Conservation (phyloP, 345 rosid genomes). For the Anastatica hierochuntica region DNA sequence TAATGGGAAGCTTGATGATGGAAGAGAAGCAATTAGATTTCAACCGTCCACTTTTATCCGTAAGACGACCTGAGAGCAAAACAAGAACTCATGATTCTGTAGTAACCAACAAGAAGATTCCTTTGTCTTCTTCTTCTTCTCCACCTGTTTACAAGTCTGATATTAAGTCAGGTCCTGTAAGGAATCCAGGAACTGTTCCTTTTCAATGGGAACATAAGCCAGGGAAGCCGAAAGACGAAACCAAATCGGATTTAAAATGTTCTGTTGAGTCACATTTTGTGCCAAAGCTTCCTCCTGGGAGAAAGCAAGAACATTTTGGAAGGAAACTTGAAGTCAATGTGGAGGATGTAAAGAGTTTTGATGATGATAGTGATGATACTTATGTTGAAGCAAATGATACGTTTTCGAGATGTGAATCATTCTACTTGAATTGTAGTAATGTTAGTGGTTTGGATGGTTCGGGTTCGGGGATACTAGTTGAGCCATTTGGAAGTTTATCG, state of each 20-base stretch:
- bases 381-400: constrained; percentile 49
- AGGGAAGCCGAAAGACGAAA: constrained; percentile 66
- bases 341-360: constrained; percentile 8
- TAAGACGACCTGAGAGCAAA: constrained; percentile 48
- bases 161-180: constrained; percentile 75
- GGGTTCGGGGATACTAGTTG: constrained; percentile 26
- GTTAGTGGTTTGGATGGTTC: constrained; percentile 40
- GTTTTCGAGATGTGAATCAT: constrained; percentile 47
- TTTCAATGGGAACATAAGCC: constrained; percentile 84
- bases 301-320: constrained; percentile 32
- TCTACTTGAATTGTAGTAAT: constrained; percentile 46
- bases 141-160: constrained; percentile 68
- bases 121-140: constrained; percentile 29
- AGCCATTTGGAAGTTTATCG: constrained; percentile 40
- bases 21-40: constrained; percentile 76
- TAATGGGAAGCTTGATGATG: constrained; percentile 40
- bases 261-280: constrained; percentile 27
- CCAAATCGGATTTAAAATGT: constrained; percentile 17
- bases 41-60: constrained; percentile 64
- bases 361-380: constrained; percentile 28
- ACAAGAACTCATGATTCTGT: constrained; percentile 31
- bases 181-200: constrained; percentile 82
- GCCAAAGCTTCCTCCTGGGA: constrained; percentile 92
- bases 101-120: not conserved
- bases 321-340: constrained; percentile 19